Base-by-base conservation (phyloP, 805 yeast genomes). In the Yarrowia alimentaria region DNA sequence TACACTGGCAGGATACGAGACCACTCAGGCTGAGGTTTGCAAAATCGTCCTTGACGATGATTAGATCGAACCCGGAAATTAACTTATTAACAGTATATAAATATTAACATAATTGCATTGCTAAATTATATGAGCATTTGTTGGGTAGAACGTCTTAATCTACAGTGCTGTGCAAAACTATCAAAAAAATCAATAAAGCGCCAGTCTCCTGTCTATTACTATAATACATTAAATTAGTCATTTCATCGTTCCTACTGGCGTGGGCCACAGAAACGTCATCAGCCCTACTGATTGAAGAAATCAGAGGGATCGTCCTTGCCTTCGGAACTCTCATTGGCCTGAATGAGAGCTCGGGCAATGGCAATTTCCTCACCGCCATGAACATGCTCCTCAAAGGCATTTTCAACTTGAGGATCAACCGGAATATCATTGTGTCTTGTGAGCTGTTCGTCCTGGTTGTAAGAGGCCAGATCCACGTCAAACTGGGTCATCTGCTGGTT, bases 311-410 rank as follows among this genome's bases (percentile, higher is more conserved):
- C 50, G 18, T 51, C 55, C 9, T 52, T 47, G n/a, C 51, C 54
- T 13, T 47, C 50, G 8, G 40, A 22, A 18, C 45, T 37, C 48
- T 71, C 78, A 56, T 74, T 78, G 0, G 83, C 81, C 54, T 79
- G 83, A 42, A 80, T 79, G 57, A 80, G 66, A 0, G 84, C 86
- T 33, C 83, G 67, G 1, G 86, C 85, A 57, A 80, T 81, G 38
- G 79, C 83, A 29, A 80, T 77, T 56, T 79, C 84, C 42, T 75
- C 79, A 5, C 76, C 79, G 8, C 58, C 56, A 21, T 65, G 64
- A 4, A 58, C 71, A 37, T 67, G 66, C 12, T 65, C 64, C 38
- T 69, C 75, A 56, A 73, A 77, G 0, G 72, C 78, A 32, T 72
- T 64, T 17, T 57, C 68, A 5, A 78, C 82, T 51, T 76, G 80